Base-by-base conservation (phyloP, 768 basidiomycete genomes). In the Mycena alexandri region DNA sequence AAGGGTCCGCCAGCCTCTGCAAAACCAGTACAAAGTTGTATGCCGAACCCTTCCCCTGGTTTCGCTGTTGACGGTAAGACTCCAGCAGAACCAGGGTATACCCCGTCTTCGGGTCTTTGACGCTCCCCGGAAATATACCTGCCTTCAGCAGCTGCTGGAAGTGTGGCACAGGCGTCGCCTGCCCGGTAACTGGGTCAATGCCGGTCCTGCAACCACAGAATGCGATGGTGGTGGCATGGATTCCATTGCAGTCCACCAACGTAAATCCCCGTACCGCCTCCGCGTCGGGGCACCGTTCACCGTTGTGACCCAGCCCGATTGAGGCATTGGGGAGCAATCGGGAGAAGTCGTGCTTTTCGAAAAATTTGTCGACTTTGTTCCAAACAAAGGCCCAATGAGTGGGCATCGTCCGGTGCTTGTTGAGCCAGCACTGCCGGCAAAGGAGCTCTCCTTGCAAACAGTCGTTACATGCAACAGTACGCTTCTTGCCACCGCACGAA, bases 151-250 rank as follows among this genome's bases (percentile, higher is more conserved):
- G 50, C 24, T 65, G 64, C 50, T 59, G 43, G 25, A 44, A 59
- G 9, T 65, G 47, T 16, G 63, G 63, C 3, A 10, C 17, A n/a
- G n/a, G 24, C 55, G 24, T 4, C 38, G 33, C 51, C 25, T 17
- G 9, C 34, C n/a, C n/a, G n/a, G n/a, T n/a, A n/a, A n/a, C n/a
- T n/a, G n/a, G n/a, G n/a, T n/a, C 63, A 14, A 38, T 56, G n/a
- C n/a, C 14, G 14, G 58, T 46, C 5, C 10, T n/a, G 34, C 65
- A 67, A 2, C 57, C 16, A 25, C 65, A 67, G 60, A 67, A 61
- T 29, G 22, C 10, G 11, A 67, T 57, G 19, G 52, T 43, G 52
- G 61, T 67, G 58, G 65, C 58, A 62, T 67, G 65, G 33, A 67
- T 67, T 2, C 65, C 59, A 34, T 67, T 67, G n/a, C n/a, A n/a